Percentiles rank a stretch among this genome's conserved stretches.
Conservation (phyloP, 1,284 basidiomycete species). For the Abortiporus biennis region DNA sequence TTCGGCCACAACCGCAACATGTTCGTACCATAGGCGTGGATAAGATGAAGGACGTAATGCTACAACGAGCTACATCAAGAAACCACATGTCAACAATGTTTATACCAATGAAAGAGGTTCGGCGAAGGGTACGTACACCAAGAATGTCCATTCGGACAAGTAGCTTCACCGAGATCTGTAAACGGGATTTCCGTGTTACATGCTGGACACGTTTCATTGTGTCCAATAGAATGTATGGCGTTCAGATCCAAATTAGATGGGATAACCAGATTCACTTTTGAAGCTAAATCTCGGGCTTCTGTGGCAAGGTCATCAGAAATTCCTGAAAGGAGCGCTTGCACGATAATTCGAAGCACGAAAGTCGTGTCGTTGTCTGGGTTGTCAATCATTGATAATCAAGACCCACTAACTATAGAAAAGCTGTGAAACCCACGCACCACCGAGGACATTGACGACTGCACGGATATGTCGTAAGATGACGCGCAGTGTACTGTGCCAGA, state of each 20-base stretch:
- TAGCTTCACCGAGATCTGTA: constrained; percentile 48
- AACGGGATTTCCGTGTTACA: constrained; percentile 53
- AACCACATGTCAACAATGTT: too few species aligned
- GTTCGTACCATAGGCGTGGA: constrained; percentile 62
- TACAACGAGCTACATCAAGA: constrained; percentile 53
- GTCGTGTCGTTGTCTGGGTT: constrained; percentile 46
- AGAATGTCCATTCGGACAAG: constrained; percentile 59
- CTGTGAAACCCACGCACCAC: too few species aligned
- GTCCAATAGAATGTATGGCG: constrained; percentile 13
- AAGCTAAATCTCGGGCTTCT: constrained; percentile 44
- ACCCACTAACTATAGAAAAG: neutral
- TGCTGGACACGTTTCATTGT: constrained; percentile 63
- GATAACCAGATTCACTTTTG: constrained; percentile 30
- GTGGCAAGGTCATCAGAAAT: constrained; percentile 41
- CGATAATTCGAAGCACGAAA: constrained; percentile 49
- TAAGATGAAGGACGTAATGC: constrained; percentile 65
- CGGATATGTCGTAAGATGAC: constrained; percentile 51
- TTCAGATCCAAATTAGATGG: constrained; percentile 15
- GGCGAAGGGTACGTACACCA: constrained; percentile 43
- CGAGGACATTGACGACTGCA: too few species aligned
- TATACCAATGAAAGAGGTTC: neutral
- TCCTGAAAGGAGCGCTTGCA: constrained; percentile 46
- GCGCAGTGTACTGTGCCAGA: constrained; percentile 50
- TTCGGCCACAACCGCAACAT: constrained; percentile 64
- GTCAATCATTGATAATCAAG: constrained; percentile 3